phyloP scores from a whole-genome alignment of 1,284 basidiomycete genomes.

The Trichosporon asahii region DNA sequence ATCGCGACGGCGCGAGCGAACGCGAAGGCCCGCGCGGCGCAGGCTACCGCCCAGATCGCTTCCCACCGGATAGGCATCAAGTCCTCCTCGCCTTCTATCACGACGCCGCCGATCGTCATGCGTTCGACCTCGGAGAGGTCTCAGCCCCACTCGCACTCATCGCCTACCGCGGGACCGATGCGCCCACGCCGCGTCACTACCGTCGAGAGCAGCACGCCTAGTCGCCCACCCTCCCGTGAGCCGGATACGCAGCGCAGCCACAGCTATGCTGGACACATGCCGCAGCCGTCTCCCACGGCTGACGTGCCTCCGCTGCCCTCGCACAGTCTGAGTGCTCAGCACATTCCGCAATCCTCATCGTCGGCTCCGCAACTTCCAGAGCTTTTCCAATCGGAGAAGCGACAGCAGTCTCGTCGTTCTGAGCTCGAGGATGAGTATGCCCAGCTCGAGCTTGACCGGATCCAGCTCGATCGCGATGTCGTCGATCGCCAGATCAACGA shows the following conservation, averaged over 20 bases:
- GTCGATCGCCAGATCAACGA: background rate
- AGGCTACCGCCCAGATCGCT: background rate
- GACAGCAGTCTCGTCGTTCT: background rate
- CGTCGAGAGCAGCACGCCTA: background rate
- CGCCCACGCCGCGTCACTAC: background rate
- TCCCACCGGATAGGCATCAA: background rate
- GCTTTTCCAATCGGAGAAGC: background rate
- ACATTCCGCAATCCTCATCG: background rate
- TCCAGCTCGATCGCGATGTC: background rate
- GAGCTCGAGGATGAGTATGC: slow-evolving; percentile 4
- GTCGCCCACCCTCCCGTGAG: background rate
- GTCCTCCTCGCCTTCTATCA: background rate
- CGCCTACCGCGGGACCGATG: background rate
- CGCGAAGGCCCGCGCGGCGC: background rate
- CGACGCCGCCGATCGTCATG: background rate
- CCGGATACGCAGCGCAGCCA: background rate
- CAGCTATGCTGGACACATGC: background rate
- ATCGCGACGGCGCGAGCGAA: background rate
- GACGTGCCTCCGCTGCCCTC: background rate
- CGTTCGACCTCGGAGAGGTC: background rate
- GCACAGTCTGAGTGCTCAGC: background rate
- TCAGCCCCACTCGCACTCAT: background rate
- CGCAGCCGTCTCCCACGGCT: background rate
- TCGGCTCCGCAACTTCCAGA: background rate
- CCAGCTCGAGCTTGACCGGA: slow-evolving; percentile 10